These are phyloP conservation scores for Colletotrichum agaves DNA, from an alignment of 2,329 filamentous ascomycete species.

Conservation along the genomic window DNA sequence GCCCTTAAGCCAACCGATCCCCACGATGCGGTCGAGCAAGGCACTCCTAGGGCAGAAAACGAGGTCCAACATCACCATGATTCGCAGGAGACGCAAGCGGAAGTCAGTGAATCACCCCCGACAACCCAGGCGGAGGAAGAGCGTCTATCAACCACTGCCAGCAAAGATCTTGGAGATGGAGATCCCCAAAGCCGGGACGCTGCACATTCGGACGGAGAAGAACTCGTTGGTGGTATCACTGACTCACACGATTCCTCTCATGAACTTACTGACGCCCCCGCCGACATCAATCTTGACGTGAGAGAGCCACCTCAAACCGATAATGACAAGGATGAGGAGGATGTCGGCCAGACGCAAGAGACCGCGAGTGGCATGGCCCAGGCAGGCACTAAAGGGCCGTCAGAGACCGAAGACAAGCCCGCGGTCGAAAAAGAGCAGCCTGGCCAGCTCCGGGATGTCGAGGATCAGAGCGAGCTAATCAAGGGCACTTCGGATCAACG, in stretches of 20 bases:
- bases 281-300: slow-evolving; percentile 11
- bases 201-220: slow-evolving; percentile 23
- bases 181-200: slow-evolving; percentile 27
- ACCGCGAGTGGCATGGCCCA: background rate
- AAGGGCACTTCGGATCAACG: background rate
- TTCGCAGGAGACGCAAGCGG: slow-evolving; percentile 11
- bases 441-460: background rate
- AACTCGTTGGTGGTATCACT: slow-evolving; percentile 25
- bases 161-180: slow-evolving; percentile 34
- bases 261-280: slow-evolving; percentile 21
- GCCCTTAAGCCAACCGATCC: background rate
- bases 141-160: slow-evolving; percentile 27
- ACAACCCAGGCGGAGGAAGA: slow-evolving; percentile 26
- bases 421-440: background rate
- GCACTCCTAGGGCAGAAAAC: background rate
- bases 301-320: background rate
- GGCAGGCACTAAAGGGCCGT: too few species aligned
- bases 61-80: slow-evolving; percentile 49
- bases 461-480: background rate
- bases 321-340: background rate
- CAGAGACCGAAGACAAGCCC: background rate
- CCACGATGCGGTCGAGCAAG: background rate
- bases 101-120: slow-evolving; percentile 31
- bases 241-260: slow-evolving; percentile 31
- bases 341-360: background rate